Evolutionary conservation across 2,329 filamentous ascomycete species (phyloP), one percentile per base, ranked within the genome.

Genomic region (Stromatinia cepivora): DNA sequence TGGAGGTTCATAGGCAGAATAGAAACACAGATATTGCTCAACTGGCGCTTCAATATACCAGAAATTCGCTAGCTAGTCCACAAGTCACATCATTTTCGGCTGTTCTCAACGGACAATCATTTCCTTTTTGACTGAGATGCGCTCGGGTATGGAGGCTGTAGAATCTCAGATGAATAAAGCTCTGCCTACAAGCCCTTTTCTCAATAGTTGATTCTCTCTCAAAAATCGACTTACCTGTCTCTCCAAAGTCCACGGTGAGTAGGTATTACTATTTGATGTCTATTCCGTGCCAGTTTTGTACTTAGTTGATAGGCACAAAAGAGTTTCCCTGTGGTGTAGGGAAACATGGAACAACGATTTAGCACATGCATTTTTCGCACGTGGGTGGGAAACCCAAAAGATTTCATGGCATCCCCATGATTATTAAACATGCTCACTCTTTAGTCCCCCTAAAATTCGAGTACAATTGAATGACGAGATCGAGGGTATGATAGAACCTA

Each of bases 141-240:
- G 20, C 39, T 17, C 8, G 2, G 17, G 15, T 17, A 13, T 22
- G 57, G 2, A 45, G 20, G 5, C 4, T 31, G 9, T 1, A 28
- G 17, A 34, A 3, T 54, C 28, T 59, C 36, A 45, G 28, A 8
- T 22, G n/a, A 28, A 59, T 22, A 20, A 20, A 42, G 13, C 5
- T 2, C 4, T 25, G 15, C 22, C 20, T 31, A 20, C 52, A 20
- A 54, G 7, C 20, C 1, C n/a, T n/a, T 25, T 9, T 4, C 5
- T 4, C 22, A 20, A 42, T 1, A n/a, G 3, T 11, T 0, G 11
- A 3, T 45, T 28, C 13, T 2, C 2, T 45, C 4, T 6, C 4
- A 45, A 20, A 20, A 4, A n/a, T 22, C 17, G 9, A 6, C 31
- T n/a, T 25, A 5, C 10, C 1, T 11, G 34, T 9, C 5, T 39